A percentile compares a stretch with the other conserved stretches of the same genome.
phyloP scores from a whole-genome alignment of 257 asterid species.

The Solanum pennellii region DNA sequence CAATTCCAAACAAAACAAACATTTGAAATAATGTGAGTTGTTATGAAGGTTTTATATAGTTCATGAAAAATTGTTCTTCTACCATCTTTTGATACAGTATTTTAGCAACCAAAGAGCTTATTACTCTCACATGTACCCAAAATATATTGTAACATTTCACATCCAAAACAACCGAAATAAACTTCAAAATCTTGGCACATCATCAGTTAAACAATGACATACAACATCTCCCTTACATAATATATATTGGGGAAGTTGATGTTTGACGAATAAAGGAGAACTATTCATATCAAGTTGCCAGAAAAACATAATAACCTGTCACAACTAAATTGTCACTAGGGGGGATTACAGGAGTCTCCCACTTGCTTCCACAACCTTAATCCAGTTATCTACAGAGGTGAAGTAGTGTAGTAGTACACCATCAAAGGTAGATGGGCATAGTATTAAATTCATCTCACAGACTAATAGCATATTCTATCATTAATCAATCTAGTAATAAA shows the following conservation, averaged over 20 bases:
- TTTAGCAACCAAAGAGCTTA: too few relatives aligned
- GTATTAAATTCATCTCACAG: too few relatives aligned
- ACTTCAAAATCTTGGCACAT: not conserved
- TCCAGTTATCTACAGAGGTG: constrained; percentile 53
- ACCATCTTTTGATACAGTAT: too few relatives aligned
- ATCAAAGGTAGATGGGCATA: not conserved
- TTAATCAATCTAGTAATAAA: not conserved
- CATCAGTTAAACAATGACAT: not conserved
- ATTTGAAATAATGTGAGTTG: too few relatives aligned
- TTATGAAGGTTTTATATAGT: too few relatives aligned
- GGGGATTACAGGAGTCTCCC: constrained; percentile 88
- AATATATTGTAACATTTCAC: too few relatives aligned
- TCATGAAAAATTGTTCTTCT: too few relatives aligned
- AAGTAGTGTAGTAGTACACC: not conserved
- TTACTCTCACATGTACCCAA: too few relatives aligned
- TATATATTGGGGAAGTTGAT: not conserved
- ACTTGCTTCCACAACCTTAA: constrained; percentile 88
- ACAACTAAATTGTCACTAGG: constrained; percentile 44
- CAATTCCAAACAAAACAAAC: too few relatives aligned
- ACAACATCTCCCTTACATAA: not conserved
- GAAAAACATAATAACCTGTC: not conserved
- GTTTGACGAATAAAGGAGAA: not conserved
- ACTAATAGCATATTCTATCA: too few relatives aligned
- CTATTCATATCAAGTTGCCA: not conserved
- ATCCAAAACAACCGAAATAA: not conserved